A percentile compares a stretch with the other conserved stretches of the same genome.
These are phyloP conservation scores for Echinochloa phyllopogon DNA, from an alignment of 176 grass and related monocot species.

Conservation along the genomic window DNA sequence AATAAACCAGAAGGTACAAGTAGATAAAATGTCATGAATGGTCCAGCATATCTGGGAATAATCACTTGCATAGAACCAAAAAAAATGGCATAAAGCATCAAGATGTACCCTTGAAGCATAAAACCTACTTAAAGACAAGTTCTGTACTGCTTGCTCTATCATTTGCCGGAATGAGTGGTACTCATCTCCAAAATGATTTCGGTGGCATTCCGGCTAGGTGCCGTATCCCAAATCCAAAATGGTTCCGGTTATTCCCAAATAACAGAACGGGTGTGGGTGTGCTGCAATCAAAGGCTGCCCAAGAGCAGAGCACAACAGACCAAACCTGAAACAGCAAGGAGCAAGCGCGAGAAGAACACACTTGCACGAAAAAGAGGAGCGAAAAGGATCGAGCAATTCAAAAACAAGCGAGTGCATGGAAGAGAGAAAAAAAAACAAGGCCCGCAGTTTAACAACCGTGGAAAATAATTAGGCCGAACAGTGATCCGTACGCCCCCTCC, in stretches of 20 bases:
- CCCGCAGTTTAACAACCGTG: slow-evolving; percentile 4
- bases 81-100: background rate
- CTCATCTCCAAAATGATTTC: background rate
- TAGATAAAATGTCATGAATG: slow-evolving; percentile 31
- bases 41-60: slow-evolving; percentile 33
- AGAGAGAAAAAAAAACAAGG: background rate
- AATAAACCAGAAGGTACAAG: slow-evolving; percentile 10
- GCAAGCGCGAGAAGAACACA: background rate
- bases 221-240: background rate
- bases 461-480: slow-evolving; percentile 32
- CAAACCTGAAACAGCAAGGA: slow-evolving; percentile 36
- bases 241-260: slow-evolving; percentile 21
- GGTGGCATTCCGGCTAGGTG: slow-evolving; percentile 7
- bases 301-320: slow-evolving; percentile 24
- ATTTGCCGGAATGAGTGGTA: slow-evolving; percentile 24
- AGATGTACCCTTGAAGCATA: slow-evolving; percentile 2
- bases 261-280: background rate
- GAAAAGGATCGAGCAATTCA: slow-evolving; percentile 38
- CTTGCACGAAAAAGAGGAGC: slow-evolving; percentile 19
- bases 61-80: slow-evolving; percentile 25
- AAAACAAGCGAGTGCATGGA: background rate
- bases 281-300: slow-evolving; percentile 23
- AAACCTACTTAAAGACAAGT: background rate
- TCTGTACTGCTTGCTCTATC: background rate
- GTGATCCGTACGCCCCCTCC: slow-evolving; percentile 46